Evolutionary conservation across 2,329 filamentous ascomycete species (phyloP).

Genomic region (Mycosphaerella sp.): DNA sequence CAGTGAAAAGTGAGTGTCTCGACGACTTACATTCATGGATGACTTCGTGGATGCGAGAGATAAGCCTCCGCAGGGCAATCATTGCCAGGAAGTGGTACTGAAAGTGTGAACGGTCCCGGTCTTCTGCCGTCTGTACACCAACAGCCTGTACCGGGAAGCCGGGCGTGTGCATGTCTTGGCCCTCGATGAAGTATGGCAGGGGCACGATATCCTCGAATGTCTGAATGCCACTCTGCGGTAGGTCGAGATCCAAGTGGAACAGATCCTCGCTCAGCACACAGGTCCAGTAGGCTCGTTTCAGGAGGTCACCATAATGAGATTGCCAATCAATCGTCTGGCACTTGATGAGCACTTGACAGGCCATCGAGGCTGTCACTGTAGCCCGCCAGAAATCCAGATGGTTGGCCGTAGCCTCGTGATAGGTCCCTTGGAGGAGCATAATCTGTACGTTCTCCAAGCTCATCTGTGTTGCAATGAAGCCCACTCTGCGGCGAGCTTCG

Average conservation of each 20-base stretch:
- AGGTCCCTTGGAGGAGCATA: constrained; percentile 47
- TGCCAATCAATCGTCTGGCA: constrained; percentile 44
- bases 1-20: no score
- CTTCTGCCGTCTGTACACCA: neutral
- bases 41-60: constrained; percentile 47
- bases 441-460: constrained; percentile 56
- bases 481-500: constrained; percentile 54
- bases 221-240: constrained; percentile 51
- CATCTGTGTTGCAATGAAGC: constrained; percentile 50
- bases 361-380: constrained; percentile 49
- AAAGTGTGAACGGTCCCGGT: constrained; percentile 45
- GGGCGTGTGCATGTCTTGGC: constrained; percentile 31
- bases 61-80: constrained; percentile 51
- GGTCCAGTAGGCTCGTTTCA: constrained; percentile 52
- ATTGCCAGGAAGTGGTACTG: constrained; percentile 56
- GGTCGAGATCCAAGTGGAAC: constrained; percentile 53
- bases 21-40: constrained; percentile 47
- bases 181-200: constrained; percentile 48
- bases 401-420: constrained; percentile 24
- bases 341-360: constrained; percentile 51
- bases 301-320: constrained; percentile 45
- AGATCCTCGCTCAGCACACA: constrained; percentile 47
- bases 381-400: constrained; percentile 56
- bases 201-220: constrained; percentile 49
- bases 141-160: constrained; percentile 33